These are phyloP conservation scores for Gymnopus androsaceus DNA, from an alignment of 1,284 basidiomycete genomes.

Conservation along the genomic window DNA sequence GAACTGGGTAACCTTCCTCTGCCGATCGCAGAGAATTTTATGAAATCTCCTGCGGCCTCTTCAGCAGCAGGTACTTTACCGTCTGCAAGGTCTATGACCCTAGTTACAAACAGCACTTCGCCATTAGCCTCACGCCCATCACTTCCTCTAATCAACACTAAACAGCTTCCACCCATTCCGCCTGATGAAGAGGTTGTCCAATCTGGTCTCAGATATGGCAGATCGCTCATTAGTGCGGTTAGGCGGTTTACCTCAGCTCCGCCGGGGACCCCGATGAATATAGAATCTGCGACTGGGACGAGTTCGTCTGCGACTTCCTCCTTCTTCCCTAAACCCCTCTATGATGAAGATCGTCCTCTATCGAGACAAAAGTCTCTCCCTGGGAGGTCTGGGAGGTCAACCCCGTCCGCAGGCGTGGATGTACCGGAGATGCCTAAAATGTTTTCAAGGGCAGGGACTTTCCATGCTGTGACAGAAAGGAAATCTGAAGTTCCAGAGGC, in stretches of 20 bases:
- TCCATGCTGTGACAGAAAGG: not conserved
- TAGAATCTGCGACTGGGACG: not conserved
- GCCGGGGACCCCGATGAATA: too few relatives aligned
- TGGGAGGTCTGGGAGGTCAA: not conserved
- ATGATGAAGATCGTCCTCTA: slow-evolving; percentile 1
- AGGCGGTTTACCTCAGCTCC: not conserved
- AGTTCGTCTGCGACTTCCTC: slow-evolving; percentile 12
- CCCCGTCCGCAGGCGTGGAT: not conserved
- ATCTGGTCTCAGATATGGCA: not conserved
- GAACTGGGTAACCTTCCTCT: not conserved
- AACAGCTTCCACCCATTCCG: slow-evolving; percentile 1
- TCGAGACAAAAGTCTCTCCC: slow-evolving; percentile 1
- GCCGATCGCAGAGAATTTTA: not conserved
- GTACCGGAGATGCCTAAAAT: not conserved
- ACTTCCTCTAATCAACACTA: slow-evolving; percentile 5
- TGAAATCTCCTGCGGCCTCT: not conserved
- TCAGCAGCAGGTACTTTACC: not conserved
- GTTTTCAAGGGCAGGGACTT: not conserved
- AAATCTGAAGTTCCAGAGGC: not conserved
- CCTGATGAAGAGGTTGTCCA: not conserved
- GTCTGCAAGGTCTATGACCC: not conserved
- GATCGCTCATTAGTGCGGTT: not conserved
- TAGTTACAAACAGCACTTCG: not conserved
- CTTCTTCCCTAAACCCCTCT: slow-evolving; percentile 11
- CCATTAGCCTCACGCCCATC: not conserved